These are phyloP conservation scores for Penicillium sp. DNA, from an alignment of 2,329 filamentous ascomycete species.

Conservation along the genomic window DNA sequence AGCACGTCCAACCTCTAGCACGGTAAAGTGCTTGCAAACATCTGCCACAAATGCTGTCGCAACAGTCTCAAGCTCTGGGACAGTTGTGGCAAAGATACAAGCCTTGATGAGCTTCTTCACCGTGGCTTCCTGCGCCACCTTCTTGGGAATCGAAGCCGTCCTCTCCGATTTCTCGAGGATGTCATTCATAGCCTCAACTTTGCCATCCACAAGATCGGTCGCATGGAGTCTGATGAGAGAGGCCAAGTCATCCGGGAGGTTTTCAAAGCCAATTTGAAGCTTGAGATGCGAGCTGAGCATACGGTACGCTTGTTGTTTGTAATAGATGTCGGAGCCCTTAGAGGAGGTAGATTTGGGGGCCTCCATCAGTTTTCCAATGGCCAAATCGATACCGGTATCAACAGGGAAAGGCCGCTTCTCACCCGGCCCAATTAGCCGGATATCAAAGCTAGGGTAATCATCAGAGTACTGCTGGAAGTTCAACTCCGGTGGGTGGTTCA, in stretches of 20 bases:
- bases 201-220: conserved; percentile 77
- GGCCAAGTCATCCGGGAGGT: conserved; percentile 85
- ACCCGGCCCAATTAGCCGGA: conserved; percentile 86
- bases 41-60: conserved; percentile 77
- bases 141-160: conserved; percentile 83
- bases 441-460: conserved; percentile 82
- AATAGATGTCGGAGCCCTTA: conserved; percentile 74
- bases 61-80: conserved; percentile 78
- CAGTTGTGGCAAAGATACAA: conserved; percentile 79
- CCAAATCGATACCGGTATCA: conserved; percentile 83
- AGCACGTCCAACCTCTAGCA: conserved; percentile 87
- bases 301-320: conserved; percentile 91
- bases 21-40: conserved; percentile 84
- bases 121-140: conserved; percentile 77
- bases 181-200: conserved; percentile 70
- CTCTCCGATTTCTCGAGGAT: conserved; percentile 76
- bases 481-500: conserved; percentile 85
- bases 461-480: conserved; percentile 84
- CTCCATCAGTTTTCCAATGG: conserved; percentile 86
- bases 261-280: conserved; percentile 84
- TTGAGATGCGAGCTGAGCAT: conserved; percentile 89
- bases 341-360: conserved; percentile 64
- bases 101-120: conserved; percentile 89
- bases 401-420: conserved; percentile 86
- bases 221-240: conserved; percentile 84